phyloP scores from a whole-genome alignment of 352 stramenopile species.

The Plasmopara halstedii region DNA sequence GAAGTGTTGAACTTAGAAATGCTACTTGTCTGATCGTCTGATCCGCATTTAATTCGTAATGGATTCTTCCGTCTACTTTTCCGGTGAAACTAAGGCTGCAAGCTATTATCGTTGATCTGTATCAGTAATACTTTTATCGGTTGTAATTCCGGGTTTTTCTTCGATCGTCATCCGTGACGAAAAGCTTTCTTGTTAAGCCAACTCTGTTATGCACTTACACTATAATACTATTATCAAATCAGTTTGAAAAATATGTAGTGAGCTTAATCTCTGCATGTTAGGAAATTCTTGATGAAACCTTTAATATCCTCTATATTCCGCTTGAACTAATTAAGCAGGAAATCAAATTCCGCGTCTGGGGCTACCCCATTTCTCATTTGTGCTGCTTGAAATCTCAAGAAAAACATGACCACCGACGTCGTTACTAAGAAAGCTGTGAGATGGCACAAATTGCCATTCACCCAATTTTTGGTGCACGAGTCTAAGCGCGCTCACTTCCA shows the following conservation, averaged over 20 bases:
- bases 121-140: too few species aligned
- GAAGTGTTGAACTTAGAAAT: slow-evolving; percentile 22
- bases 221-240: background rate
- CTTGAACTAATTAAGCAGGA: background rate
- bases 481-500: slow-evolving; percentile 73
- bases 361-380: slow-evolving; percentile 4
- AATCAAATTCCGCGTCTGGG: slow-evolving; percentile 8
- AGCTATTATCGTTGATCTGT: slow-evolving; percentile 12
- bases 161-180: too few species aligned
- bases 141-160: too few species aligned
- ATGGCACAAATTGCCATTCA: slow-evolving; percentile 80
- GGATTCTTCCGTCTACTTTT: slow-evolving; percentile 41
- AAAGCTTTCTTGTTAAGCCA: slow-evolving; percentile 3
- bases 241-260: too few species aligned
- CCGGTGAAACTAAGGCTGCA: slow-evolving; percentile 26
- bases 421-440: slow-evolving; percentile 54
- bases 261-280: too few species aligned
- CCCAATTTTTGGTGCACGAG: slow-evolving; percentile 72
- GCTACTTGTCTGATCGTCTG: slow-evolving; percentile 21
- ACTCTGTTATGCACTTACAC: background rate
- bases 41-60: slow-evolving; percentile 42
- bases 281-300: background rate
- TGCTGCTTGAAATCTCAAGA: too few species aligned
- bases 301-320: background rate
- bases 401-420: slow-evolving; percentile 31